Evolutionary conservation across 202 grass and related monocot species (phyloP).

Genomic region (Eragrostis tef): DNA sequence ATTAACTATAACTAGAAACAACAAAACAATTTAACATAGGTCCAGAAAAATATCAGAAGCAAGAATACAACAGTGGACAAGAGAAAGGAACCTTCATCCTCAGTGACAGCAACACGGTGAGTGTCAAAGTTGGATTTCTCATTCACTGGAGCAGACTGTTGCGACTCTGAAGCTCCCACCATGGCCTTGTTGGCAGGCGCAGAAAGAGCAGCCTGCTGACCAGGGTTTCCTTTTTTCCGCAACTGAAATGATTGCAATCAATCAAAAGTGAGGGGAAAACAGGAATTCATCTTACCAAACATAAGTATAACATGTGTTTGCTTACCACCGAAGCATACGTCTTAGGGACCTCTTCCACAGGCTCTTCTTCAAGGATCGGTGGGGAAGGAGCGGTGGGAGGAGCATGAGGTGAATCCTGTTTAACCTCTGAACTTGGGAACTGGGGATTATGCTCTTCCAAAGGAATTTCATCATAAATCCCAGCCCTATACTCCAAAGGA

Average conservation of each 20-base stretch:
- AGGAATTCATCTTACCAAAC: constrained; percentile 29
- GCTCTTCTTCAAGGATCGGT: constrained; percentile 51
- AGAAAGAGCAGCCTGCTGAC: constrained; percentile 31
- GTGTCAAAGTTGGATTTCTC: constrained; percentile 64
- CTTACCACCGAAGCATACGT: constrained; percentile 92
- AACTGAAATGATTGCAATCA: constrained; percentile 55
- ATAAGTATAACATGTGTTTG: constrained; percentile 13
- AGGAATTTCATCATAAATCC: constrained; percentile 45
- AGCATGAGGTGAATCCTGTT: constrained; percentile 52
- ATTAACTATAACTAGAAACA: not conserved
- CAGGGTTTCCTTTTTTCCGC: constrained; percentile 63
- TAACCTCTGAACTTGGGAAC: constrained; percentile 39
- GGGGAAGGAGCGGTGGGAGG: constrained; percentile 31
- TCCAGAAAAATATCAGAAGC: constrained; percentile 24
- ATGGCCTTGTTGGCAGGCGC: constrained; percentile 50
- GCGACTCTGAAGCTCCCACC: constrained; percentile 39
- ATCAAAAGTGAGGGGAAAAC: constrained; percentile 29
- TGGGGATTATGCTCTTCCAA: constrained; percentile 48
- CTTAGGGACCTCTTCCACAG: constrained; percentile 61
- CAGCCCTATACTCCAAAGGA: constrained; percentile 48
- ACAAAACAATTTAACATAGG: constrained; percentile 10
- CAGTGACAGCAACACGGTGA: constrained; percentile 47
- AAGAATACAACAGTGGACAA: not conserved
- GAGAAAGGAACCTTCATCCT: constrained; percentile 69
- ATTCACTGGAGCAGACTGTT: constrained; percentile 47